Evolutionary conservation across 192 early-diverging fungal genomes (phyloP), one percentile per base, ranked within the genome.

Genomic region (Piromyces finnis): DNA sequence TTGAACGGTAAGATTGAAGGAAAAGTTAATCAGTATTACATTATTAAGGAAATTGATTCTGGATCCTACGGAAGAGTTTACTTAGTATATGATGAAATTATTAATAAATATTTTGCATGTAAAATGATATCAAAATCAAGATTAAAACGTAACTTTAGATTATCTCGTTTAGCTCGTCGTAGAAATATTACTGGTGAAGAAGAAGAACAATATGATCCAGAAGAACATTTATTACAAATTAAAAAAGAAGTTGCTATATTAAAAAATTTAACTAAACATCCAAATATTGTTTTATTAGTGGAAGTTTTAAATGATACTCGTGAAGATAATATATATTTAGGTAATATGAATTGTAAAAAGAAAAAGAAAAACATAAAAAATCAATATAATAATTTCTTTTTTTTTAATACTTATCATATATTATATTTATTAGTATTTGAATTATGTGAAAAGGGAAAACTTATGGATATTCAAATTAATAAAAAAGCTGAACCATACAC

Each of bases 241-340:
- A 85, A 87, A 79, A 28, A 81, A n/a, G 90, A 91, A 83, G 82
- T 91, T 5, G 88, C 88, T 5, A 88, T 91, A 7, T 78, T 91
- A 36, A 91, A 91, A 80, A 90, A 91, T 82, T 77, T 91, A 16
- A 86, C 85, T 2, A 84, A 87, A 36, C 90, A 91, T 81, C 88
- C 87, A 11, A 91, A 91, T 41, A 89, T 91, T 82, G 87, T 86
- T 80, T 82, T 77, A n/a, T 81, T 91, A 78, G 84, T 87, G 12
- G 90, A 91, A 81, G 90, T 91, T 30, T 28, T 91, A 36, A 87
- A 91, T 77, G 90, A 91, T 78, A 84, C 83, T 26, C 83, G 82
- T 22, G 89, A 91, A 32, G 90, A 91, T 78, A 90, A 89, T 78
- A 81, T 91, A 26, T 91, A 91, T 79, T 85, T 91, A 85, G 85